A percentile compares a stretch with the other conserved stretches of the same genome.
phyloP scores from a whole-genome alignment of 208 protist genomes.

The Leptomonas seymouri region DNA sequence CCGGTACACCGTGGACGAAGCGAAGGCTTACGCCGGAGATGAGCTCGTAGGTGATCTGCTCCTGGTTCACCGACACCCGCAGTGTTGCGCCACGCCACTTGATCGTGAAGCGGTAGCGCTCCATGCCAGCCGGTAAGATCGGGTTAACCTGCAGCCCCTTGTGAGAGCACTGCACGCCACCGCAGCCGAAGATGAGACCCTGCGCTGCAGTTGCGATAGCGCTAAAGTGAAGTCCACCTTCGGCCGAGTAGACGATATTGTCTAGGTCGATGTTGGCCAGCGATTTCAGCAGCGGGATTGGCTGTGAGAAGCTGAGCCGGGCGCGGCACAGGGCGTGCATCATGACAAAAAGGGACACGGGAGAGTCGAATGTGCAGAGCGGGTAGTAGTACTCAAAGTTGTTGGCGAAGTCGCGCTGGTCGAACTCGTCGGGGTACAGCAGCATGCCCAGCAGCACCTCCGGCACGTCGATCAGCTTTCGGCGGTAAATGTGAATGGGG shows the following conservation, averaged over 20 bases:
- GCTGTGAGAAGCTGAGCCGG: slow-evolving; percentile 60
- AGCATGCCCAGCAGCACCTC: slow-evolving; percentile 89
- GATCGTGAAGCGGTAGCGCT: slow-evolving; percentile 70
- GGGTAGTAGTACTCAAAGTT: slow-evolving; percentile 86
- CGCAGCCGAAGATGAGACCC: slow-evolving; percentile 75
- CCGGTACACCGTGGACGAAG: slow-evolving; percentile 73
- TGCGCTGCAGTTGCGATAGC: slow-evolving; percentile 70
- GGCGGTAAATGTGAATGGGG: slow-evolving; percentile 85
- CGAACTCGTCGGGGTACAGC: slow-evolving; percentile 80
- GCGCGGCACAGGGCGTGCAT: slow-evolving; percentile 71
- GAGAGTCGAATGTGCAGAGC: slow-evolving; percentile 87
- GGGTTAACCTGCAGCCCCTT: slow-evolving; percentile 71
- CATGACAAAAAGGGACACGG: slow-evolving; percentile 78
- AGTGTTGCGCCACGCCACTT: slow-evolving; percentile 79
- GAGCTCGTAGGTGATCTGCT: slow-evolving; percentile 81
- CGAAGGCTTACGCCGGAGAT: slow-evolving; percentile 75
- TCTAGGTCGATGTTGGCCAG: slow-evolving; percentile 84
- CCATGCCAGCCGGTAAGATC: slow-evolving; percentile 74
- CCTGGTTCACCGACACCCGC: slow-evolving; percentile 57
- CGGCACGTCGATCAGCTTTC: slow-evolving; percentile 87
- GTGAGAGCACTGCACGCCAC: slow-evolving; percentile 55
- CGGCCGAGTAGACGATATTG: slow-evolving; percentile 85
- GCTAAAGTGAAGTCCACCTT: slow-evolving; percentile 88
- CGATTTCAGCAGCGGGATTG: slow-evolving; percentile 75
- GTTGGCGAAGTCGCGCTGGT: slow-evolving; percentile 64